phyloP scores from a whole-genome alignment of 2,329 filamentous ascomycete genomes.

The Alternaria gansuensis region DNA sequence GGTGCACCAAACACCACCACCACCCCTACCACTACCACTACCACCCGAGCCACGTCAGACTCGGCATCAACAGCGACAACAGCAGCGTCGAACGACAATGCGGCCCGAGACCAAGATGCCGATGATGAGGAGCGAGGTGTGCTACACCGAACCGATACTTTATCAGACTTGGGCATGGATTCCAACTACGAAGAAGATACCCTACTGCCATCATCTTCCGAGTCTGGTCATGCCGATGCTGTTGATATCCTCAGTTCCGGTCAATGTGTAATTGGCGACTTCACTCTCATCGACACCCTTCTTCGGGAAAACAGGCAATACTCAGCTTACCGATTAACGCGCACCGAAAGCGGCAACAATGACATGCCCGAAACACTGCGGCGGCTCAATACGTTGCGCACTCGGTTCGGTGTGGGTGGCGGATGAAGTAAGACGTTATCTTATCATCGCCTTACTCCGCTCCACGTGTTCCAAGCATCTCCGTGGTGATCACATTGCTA shows the following conservation, averaged over 20 bases:
- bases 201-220: conserved; percentile 43
- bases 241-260: conserved; percentile 59
- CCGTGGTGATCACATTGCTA: conserved; percentile 11
- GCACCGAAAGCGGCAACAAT: conserved; percentile 36
- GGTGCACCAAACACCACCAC: conserved; percentile 21
- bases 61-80: conserved; percentile 17
- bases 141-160: conserved; percentile 52
- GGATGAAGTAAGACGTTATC: conserved; percentile 34
- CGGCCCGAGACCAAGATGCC: conserved; percentile 59
- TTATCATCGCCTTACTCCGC: conserved; percentile 16
- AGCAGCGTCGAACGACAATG: conserved; percentile 19
- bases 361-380: conserved; percentile 47
- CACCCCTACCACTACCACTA: conserved; percentile 14
- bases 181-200: conserved; percentile 48
- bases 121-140: conserved; percentile 69
- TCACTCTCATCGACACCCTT: conserved; percentile 54
- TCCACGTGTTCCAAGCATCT: conserved; percentile 14
- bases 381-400: conserved; percentile 47
- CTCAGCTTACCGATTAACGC: conserved; percentile 45
- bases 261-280: conserved; percentile 57
- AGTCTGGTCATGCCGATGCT: conserved; percentile 38
- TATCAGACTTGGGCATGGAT: conserved; percentile 54
- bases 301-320: conserved; percentile 55
- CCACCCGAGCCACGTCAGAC: conserved; percentile 21
- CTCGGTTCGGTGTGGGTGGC: conserved; percentile 47